Evolutionary conservation across 139 green algal species (phyloP), one percentile per base, ranked within the genome.

Genomic region (Chlorella ohadii): DNA sequence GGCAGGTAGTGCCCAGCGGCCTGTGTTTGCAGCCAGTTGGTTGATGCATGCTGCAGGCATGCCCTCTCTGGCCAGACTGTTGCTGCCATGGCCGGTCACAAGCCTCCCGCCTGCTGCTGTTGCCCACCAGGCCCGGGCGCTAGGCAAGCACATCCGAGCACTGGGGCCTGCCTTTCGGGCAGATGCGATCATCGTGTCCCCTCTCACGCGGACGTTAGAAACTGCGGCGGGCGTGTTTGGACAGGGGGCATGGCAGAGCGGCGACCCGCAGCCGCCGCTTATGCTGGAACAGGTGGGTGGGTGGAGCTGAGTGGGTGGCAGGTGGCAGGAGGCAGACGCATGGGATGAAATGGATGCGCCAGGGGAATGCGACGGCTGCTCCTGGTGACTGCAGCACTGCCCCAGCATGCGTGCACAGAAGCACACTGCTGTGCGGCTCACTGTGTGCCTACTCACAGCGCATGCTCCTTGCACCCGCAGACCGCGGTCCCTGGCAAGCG

Each of bases 161-260:
- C 33, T 83, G 39, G 41, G 57, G 3, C 34, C 86, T 6, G 31
- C 63, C 4, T 73, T 94, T 63, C n/a, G 87, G 6, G 55, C 64
- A 28, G 65, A 90, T 33, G 63, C 86, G 7, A 66, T 91, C 13
- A 51, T 91, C 1, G 73, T 83, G 15, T 86, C 73, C 23, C 88
- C 88, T 0, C 66, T 92, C 16, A 87, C 65, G 20, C 70, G 88
- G 31, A 76, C 88, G 6, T 63, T 92, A 44, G 88, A 92, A 76
- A 92, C 88, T 7, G 86, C 88, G 44, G 88, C 83, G 22, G 86
- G 79, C 0, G 88, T 79, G 57, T 92, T 92, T 86, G 88, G 88
- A 13, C 56, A 34, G 65, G 27, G 59, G 38, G 15, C n/a, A 0
- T 83, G 83, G 81, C 78, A 65, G 38, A 22, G 39, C 33, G 71